phyloP scores from a whole-genome alignment of 371 early-diverging fungal genomes.

The Mucor sp. region DNA sequence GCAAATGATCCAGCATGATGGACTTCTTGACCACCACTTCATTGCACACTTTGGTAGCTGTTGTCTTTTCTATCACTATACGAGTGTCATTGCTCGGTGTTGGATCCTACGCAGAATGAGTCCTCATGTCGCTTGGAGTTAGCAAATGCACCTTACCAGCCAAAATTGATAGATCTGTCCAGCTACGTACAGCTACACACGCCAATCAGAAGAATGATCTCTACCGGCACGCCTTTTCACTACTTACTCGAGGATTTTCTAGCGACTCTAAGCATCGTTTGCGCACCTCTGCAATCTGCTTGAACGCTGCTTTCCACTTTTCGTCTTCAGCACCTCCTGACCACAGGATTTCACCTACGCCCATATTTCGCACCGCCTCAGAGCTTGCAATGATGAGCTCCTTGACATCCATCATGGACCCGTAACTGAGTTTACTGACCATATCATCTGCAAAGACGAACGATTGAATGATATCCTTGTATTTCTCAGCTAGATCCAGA shows the following conservation, averaged over 20 bases:
- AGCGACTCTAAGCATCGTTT: slow-evolving; percentile 32
- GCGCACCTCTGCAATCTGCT: slow-evolving; percentile 41
- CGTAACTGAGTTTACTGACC: slow-evolving; percentile 54
- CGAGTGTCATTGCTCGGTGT: slow-evolving; percentile 47
- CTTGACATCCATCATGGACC: slow-evolving; percentile 53
- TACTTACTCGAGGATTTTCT: slow-evolving; percentile 47
- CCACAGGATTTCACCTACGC: slow-evolving; percentile 40
- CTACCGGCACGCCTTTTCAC: not conserved
- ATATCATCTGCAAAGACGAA: slow-evolving; percentile 56
- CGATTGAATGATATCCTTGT: slow-evolving; percentile 49
- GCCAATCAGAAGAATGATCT: not conserved
- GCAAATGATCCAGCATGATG: slow-evolving; percentile 52
- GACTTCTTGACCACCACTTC: slow-evolving; percentile 46
- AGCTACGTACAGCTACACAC: slow-evolving; percentile 44
- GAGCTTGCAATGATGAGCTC: slow-evolving; percentile 48
- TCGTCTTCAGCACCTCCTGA: slow-evolving; percentile 32
- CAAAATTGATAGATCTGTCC: slow-evolving; percentile 55
- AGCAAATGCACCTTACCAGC: slow-evolving; percentile 27
- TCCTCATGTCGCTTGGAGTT: not conserved
- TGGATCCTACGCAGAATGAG: slow-evolving; percentile 34
- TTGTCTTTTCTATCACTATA: slow-evolving; percentile 48
- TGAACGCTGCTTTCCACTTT: slow-evolving; percentile 44
- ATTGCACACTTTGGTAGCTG: slow-evolving; percentile 35
- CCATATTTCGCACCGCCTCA: slow-evolving; percentile 41
- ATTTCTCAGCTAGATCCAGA: slow-evolving; percentile 43